phyloP scores from a whole-genome alignment of 2,329 filamentous ascomycete genomes.

The Emergomyces orientalis region DNA sequence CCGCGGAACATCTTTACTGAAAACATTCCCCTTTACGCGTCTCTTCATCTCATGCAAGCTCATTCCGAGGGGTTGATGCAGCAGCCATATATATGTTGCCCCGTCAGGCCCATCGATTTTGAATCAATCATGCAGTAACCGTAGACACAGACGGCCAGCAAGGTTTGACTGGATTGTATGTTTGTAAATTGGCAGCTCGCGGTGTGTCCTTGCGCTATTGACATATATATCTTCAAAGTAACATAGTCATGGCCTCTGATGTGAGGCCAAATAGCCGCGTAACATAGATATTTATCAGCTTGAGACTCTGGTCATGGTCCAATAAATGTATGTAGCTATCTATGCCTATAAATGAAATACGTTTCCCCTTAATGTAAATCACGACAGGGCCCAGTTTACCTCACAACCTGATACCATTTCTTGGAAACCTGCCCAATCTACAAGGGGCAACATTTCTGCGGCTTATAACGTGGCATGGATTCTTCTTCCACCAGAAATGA shows the following conservation, averaged over 20 bases:
- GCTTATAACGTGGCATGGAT: constrained; percentile 10
- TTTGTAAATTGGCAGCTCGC: constrained; percentile 18
- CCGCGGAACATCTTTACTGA: constrained; percentile 18
- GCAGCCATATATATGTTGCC: constrained; percentile 10
- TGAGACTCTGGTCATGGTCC: neutral
- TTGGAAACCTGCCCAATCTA: constrained; percentile 12
- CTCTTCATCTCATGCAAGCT: constrained; percentile 10
- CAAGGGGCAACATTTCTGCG: constrained; percentile 12
- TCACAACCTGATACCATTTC: constrained; percentile 17
- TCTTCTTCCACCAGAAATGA: constrained; percentile 14
- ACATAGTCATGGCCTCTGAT: constrained; percentile 3
- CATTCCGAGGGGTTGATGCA: constrained; percentile 13
- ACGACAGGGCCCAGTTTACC: constrained; percentile 19
- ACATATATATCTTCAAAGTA: constrained; percentile 8
- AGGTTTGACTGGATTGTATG: constrained; percentile 12
- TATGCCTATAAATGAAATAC: neutral
- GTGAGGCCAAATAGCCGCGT: no score
- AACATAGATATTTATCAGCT: neutral
- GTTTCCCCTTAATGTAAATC: constrained; percentile 12
- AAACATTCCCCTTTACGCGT: constrained; percentile 10
- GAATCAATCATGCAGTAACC: constrained; percentile 21
- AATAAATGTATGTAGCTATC: constrained; percentile 22
- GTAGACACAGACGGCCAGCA: constrained; percentile 17
- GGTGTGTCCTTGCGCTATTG: neutral
- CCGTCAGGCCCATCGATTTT: constrained; percentile 16